phyloP scores from a whole-genome alignment of 768 basidiomycete genomes.

The Glaciozyma antarctica region DNA sequence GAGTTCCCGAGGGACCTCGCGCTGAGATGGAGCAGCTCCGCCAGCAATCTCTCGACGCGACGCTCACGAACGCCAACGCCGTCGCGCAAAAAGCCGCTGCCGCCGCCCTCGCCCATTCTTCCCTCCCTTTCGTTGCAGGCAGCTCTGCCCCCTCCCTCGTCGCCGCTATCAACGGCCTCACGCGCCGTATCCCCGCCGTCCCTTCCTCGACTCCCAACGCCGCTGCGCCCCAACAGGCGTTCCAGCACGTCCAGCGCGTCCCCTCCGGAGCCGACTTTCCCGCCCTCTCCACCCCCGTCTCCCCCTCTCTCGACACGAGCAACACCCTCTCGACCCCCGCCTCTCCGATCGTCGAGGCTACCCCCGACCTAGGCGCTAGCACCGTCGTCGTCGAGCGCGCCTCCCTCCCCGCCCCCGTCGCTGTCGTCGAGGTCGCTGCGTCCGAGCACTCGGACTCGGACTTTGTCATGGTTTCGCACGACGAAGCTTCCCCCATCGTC shows the following conservation, averaged over 20 bases:
- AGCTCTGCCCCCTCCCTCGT: constrained; percentile 25
- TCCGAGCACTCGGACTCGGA: background rate
- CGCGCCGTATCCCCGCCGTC: constrained; percentile 22
- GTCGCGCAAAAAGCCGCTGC: background rate
- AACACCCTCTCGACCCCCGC: background rate
- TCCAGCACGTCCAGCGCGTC: constrained; percentile 3
- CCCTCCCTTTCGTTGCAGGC: constrained; percentile 4
- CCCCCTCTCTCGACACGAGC: background rate
- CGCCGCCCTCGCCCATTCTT: background rate
- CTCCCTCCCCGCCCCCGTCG: background rate
- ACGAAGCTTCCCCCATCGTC: background rate
- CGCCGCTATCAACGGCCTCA: constrained; percentile 30
- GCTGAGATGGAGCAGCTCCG: background rate
- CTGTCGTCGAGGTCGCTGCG: background rate
- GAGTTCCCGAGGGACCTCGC: background rate
- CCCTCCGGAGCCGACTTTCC: constrained; percentile 23
- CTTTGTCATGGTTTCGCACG: constrained; percentile 1
- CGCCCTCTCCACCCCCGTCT: constrained; percentile 11
- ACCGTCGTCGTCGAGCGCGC: background rate
- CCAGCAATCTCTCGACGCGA: background rate
- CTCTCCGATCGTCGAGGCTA: constrained; percentile 7
- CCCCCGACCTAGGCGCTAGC: constrained; percentile 2
- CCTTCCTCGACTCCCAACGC: background rate
- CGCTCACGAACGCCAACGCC: background rate
- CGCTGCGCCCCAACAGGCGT: background rate